Percentiles rank a stretch among this genome's conserved stretches.
Conservation (phyloP, 1,284 basidiomycete genomes). For the Naganishia liquefaciens region DNA sequence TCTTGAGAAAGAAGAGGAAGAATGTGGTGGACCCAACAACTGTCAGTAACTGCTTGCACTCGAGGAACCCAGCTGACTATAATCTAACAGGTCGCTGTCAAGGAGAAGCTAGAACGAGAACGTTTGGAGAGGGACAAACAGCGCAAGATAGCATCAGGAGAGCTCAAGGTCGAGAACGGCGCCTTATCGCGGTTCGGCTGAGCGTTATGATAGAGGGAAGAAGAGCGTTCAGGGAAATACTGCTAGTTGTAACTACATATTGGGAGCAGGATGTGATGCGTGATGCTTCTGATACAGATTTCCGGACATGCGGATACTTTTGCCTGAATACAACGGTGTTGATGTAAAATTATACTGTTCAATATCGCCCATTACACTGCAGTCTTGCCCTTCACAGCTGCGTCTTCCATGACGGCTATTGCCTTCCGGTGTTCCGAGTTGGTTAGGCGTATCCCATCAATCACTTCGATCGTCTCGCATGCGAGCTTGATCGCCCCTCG, state of each 20-base stretch:
- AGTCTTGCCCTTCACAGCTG: conserved; percentile 25
- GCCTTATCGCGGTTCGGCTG: conserved; percentile 33
- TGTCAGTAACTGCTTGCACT: conserved; percentile 57
- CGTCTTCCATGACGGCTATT: conserved; percentile 61
- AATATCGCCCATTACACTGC: neutral
- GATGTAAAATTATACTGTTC: neutral
- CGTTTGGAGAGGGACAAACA: conserved; percentile 31
- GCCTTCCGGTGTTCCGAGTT: conserved; percentile 81
- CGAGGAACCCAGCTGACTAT: neutral
- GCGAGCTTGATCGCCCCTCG: conserved; percentile 79
- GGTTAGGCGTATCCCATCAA: conserved; percentile 79
- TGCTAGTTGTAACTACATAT: no score
- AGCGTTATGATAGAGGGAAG: neutral
- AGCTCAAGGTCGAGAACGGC: conserved; percentile 33
- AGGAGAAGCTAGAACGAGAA: conserved; percentile 33
- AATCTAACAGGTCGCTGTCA: conserved; percentile 29
- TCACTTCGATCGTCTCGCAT: conserved; percentile 64
- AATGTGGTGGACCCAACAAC: conserved; percentile 86
- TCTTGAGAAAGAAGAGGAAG: conserved; percentile 80
- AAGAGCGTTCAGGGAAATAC: neutral
- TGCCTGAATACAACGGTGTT: conserved; percentile 1
- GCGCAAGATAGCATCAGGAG: conserved; percentile 31
- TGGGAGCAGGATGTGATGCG: neutral
- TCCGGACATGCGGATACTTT: neutral
- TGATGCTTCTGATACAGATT: neutral